phyloP scores from a whole-genome alignment of 768 basidiomycete species.

The Plicaturopsis crispa region DNA sequence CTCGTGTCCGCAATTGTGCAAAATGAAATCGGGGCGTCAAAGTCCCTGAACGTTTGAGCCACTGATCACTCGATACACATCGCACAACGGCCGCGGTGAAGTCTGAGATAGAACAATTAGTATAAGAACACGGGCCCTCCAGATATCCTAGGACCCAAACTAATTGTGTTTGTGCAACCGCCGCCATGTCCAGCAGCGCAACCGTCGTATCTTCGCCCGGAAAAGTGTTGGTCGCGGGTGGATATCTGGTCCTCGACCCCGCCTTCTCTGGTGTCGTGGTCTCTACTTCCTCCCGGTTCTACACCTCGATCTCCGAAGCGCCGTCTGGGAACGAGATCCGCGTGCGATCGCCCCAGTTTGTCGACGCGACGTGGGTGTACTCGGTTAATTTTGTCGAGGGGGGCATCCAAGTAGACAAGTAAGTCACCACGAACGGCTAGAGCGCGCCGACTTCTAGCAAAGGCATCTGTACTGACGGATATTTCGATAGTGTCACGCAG shows the following conservation, averaged over 20 bases:
- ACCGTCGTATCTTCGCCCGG: slow-evolving; percentile 88
- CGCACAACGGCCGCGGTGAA: no score
- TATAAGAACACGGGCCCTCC: no score
- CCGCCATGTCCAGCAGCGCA: slow-evolving; percentile 36
- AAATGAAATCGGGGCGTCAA: no score
- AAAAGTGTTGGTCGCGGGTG: slow-evolving; percentile 92
- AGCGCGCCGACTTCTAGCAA: no score
- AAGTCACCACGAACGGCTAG: no score
- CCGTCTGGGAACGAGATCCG: slow-evolving; percentile 36
- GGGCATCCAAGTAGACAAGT: slow-evolving; percentile 15
- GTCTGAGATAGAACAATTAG: no score
- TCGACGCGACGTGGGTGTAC: slow-evolving; percentile 75
- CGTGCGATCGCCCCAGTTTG: slow-evolving; percentile 89
- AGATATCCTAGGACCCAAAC: no score
- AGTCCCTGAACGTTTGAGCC: no score
- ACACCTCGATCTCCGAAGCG: slow-evolving; percentile 57
- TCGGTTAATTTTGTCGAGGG: slow-evolving; percentile 32
- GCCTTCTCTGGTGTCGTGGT: slow-evolving; percentile 81
- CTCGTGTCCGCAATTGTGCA: no score
- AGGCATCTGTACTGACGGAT: slow-evolving; percentile 24
- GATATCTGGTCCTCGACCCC: slow-evolving; percentile 93
- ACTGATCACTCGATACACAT: no score
- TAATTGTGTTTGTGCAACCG: no score
- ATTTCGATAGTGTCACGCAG: background rate
- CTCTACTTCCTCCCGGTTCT: slow-evolving; percentile 92